phyloP scores from a whole-genome alignment of 2,329 filamentous ascomycete genomes.

The Hypoxylon sp. region DNA sequence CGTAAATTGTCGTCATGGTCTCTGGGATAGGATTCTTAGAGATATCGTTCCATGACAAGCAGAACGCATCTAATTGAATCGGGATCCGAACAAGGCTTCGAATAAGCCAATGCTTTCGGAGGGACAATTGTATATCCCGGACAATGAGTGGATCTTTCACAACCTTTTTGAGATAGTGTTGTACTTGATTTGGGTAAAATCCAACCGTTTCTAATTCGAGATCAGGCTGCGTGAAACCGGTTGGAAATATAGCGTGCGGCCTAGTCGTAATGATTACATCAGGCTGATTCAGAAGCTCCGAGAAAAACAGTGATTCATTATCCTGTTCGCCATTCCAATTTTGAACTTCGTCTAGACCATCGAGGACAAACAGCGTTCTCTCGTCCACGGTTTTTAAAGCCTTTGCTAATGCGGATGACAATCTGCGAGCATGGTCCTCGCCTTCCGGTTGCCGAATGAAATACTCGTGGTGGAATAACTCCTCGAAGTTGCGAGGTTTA shows the following conservation, averaged over 20 bases:
- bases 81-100: conserved; percentile 15
- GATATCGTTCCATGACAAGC: neutral
- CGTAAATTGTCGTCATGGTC: conserved; percentile 4
- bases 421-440: too few species aligned
- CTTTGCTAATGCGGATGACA: neutral
- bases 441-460: neutral
- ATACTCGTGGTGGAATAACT: neutral
- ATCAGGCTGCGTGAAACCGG: neutral
- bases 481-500: neutral
- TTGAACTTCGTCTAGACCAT: conserved; percentile 6
- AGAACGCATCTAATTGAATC: conserved; percentile 15
- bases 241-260: neutral
- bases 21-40: neutral
- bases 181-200: conserved; percentile 4
- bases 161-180: neutral
- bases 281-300: conserved; percentile 2
- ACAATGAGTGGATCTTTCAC: neutral
- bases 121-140: neutral
- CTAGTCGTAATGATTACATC: conserved; percentile 8
- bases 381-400: neutral
- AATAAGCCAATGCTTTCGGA: neutral
- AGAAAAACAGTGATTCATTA: neutral
- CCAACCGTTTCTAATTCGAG: conserved; percentile 10
- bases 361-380: neutral
- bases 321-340: too few species aligned